These are phyloP conservation scores for Rhizopogon roseolus DNA, from an alignment of 768 basidiomycete species.

Conservation along the genomic window DNA sequence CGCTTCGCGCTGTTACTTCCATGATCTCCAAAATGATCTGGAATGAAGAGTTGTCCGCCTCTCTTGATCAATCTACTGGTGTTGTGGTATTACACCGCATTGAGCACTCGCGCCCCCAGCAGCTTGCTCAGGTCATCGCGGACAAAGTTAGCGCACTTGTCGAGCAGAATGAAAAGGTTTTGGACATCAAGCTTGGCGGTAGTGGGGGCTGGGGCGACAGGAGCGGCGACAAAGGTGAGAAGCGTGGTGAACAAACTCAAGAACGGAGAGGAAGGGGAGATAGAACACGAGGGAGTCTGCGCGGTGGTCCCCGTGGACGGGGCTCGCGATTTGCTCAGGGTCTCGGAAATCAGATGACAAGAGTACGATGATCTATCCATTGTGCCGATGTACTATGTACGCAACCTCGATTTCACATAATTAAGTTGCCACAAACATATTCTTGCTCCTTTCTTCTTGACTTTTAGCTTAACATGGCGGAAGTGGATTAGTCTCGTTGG, in stretches of 20 bases:
- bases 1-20: constrained; percentile 77
- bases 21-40: constrained; percentile 77
- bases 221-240: neutral
- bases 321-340: constrained; percentile 82
- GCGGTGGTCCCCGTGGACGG: constrained; percentile 66
- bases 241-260: constrained; percentile 58
- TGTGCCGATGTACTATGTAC: no score
- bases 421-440: no score
- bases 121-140: constrained; percentile 83
- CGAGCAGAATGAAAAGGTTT: constrained; percentile 87
- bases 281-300: constrained; percentile 39
- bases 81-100: constrained; percentile 93
- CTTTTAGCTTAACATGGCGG: no score
- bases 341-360: constrained; percentile 74
- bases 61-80: constrained; percentile 84
- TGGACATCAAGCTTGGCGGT: constrained; percentile 81
- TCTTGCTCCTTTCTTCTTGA: no score
- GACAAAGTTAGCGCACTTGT: constrained; percentile 84
- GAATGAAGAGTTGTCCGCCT: constrained; percentile 92
- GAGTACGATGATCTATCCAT: constrained; percentile 2
- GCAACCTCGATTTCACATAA: no score
- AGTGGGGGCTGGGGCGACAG: constrained; percentile 61
- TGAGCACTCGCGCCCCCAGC: constrained; percentile 83
- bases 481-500: no score
- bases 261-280: constrained; percentile 76